These are phyloP conservation scores for Cytospora piceae DNA, from an alignment of 2,329 filamentous ascomycete genomes.

Conservation along the genomic window DNA sequence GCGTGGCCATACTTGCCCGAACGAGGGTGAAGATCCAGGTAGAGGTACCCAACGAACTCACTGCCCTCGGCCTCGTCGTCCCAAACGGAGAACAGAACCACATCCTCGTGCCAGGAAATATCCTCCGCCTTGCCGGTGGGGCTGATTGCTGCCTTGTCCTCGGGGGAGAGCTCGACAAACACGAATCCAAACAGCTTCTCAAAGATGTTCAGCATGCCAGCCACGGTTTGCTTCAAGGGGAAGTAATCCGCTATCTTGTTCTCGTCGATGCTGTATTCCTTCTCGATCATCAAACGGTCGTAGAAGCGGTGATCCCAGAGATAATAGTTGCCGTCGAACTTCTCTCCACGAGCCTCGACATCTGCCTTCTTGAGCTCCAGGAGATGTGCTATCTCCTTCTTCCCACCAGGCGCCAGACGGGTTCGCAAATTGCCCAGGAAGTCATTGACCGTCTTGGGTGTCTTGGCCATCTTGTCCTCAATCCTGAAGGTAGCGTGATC, in stretches of 20 bases:
- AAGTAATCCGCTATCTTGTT: slow-evolving; percentile 84
- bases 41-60: slow-evolving; percentile 79
- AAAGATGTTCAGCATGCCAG: slow-evolving; percentile 81
- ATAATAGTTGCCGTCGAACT: slow-evolving; percentile 72
- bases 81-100: slow-evolving; percentile 84
- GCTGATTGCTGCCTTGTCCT: slow-evolving; percentile 67
- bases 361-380: slow-evolving; percentile 75
- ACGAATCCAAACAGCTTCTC: slow-evolving; percentile 80
- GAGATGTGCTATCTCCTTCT: slow-evolving; percentile 72
- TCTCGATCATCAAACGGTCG: slow-evolving; percentile 77
- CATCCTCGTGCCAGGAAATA: slow-evolving; percentile 81
- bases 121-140: slow-evolving; percentile 70
- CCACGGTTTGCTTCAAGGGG: slow-evolving; percentile 73
- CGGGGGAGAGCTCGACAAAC: slow-evolving; percentile 72
- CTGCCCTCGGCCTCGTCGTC: slow-evolving; percentile 72
- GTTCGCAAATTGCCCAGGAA: slow-evolving; percentile 73
- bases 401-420: slow-evolving; percentile 69
- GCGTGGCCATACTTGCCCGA: slow-evolving; percentile 85
- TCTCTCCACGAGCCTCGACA: slow-evolving; percentile 59
- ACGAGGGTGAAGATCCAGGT: slow-evolving; percentile 79
- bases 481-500: slow-evolving; percentile 77
- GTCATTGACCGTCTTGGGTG: slow-evolving; percentile 69
- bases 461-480: slow-evolving; percentile 87
- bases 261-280: slow-evolving; percentile 80
- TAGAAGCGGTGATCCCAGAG: slow-evolving; percentile 85